Base-by-base conservation (phyloP, 345 rosid genomes). In the Hibiscus mutabilis region DNA sequence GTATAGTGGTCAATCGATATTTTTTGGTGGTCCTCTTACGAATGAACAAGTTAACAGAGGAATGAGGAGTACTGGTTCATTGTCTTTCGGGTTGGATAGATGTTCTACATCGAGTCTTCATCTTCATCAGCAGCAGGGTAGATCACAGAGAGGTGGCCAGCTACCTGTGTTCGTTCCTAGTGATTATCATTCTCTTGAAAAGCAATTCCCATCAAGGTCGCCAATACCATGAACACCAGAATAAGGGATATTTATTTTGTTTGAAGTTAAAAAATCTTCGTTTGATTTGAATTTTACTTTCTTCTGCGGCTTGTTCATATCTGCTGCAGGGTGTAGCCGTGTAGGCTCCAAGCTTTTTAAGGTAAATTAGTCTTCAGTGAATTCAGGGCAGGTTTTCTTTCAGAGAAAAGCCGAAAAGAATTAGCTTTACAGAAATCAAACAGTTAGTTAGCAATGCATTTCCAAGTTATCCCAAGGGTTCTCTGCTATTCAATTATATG, bases 91-190 rank as follows among this genome's bases (percentile, higher is more conserved):
- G 16, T 22, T 72, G 31, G 84, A 75, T 40, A 83, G 88, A 83
- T 92, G 84, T 19, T 72, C 82, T 9, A 33, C 82, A 0, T 67
- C 83, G 6, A 77, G 71, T 75, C 73, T 37, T 7, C 37, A 33
- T 33, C 37, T 5, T 33, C 42, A 84, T 72, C 78, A 84, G 79
- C 88, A 81, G 75, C 91, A 84, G 52, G 85, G 86, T n/a, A 83
- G 98, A 74, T 69, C 86, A 21, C 87, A 86, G 77, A 86, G 98
- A 71, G 96, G 92, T 18, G 85, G 85, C 16, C 97, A 91, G 74
- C 92, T 91, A 46, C 97, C 96, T 10, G 96, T 89, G 71, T 91
- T 91, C 78, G 88, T 86, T 75, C 98, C 94, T 25, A 82, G 85
- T 79, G 96, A 89, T 78, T 82, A 85, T 77, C 89, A 88, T 77